Evolutionary conservation across 2,329 filamentous ascomycete genomes (phyloP).

Genomic region (Phyllosticta ampelicida): DNA sequence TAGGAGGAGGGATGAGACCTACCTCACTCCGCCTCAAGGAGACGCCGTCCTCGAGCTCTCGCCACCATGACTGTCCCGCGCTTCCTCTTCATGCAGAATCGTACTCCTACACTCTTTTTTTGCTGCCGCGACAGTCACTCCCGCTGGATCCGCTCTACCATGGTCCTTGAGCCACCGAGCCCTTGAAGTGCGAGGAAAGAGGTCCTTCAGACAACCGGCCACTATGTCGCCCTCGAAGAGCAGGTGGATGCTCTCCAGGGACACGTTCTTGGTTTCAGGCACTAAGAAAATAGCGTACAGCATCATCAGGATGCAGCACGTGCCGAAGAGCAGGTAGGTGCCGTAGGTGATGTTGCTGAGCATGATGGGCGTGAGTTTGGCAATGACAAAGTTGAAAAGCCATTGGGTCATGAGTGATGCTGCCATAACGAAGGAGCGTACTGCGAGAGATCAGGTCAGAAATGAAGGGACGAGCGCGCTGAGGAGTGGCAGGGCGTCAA

Average conservation of each 20-base stretch:
- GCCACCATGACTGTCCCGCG: too few species aligned
- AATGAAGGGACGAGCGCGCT: too few species aligned
- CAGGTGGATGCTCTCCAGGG: conserved; percentile 31
- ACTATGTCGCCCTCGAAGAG: conserved; percentile 34
- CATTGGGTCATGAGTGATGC: conserved; percentile 37
- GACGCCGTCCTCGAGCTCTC: too few species aligned
- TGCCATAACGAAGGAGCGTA: conserved; percentile 34
- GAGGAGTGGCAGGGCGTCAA: too few species aligned
- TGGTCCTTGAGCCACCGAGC: conserved; percentile 7
- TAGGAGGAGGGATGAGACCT: too few species aligned
- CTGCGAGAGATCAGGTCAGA: conserved; percentile 11
- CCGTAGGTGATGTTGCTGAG: conserved; percentile 33
- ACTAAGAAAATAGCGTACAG: conserved; percentile 32
- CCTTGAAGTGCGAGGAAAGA: conserved; percentile 1
- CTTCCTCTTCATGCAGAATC: not conserved
- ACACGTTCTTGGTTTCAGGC: conserved; percentile 35
- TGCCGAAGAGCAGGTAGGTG: conserved; percentile 33
- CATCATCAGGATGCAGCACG: conserved; percentile 32
- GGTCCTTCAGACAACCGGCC: conserved; percentile 17
- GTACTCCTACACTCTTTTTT: not conserved
- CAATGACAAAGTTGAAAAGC: conserved; percentile 30
- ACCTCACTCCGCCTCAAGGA: too few species aligned
- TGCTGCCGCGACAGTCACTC: not conserved
- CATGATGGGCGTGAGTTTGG: conserved; percentile 33
- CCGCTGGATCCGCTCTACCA: not conserved